Evolutionary conservation across 177 flowering plant species (phyloP).

Genomic region (Vitis hybrid): DNA sequence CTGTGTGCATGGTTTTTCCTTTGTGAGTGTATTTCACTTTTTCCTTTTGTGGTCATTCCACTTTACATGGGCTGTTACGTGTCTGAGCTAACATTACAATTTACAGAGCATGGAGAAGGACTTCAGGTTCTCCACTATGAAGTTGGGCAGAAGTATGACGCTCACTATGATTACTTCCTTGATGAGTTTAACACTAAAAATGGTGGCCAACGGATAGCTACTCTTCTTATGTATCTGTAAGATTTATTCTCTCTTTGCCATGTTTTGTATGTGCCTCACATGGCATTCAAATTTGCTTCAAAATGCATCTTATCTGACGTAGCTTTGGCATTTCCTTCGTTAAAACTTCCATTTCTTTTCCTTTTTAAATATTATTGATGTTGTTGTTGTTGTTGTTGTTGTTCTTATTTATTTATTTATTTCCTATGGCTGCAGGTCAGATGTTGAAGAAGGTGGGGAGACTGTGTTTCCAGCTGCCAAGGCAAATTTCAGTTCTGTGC

Average conservation of each 20-base stretch:
- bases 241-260: conserved; percentile 11
- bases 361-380: no score
- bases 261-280: neutral
- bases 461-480: conserved; percentile 82
- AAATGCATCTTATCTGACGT: neutral
- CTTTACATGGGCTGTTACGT: neutral
- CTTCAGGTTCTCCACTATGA: conserved; percentile 95
- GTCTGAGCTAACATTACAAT: conserved; percentile 11
- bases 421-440: conserved; percentile 54
- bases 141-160: conserved; percentile 90
- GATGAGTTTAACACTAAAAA: conserved; percentile 83
- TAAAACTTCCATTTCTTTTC: neutral
- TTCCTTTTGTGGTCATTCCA: neutral
- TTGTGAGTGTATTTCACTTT: neutral
- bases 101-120: conserved; percentile 97
- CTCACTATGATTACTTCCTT: conserved; percentile 86
- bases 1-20: neutral
- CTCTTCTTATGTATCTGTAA: conserved; percentile 94
- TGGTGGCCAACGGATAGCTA: conserved; percentile 92
- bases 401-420: neutral
- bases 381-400: neutral
- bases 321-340: neutral
- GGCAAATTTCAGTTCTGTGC: conserved; percentile 62
- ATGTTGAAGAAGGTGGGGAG: conserved; percentile 99
- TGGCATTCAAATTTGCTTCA: no score